Evolutionary conservation across 306 rosid genomes (phyloP).

Genomic region (Gleditsia sinensis): DNA sequence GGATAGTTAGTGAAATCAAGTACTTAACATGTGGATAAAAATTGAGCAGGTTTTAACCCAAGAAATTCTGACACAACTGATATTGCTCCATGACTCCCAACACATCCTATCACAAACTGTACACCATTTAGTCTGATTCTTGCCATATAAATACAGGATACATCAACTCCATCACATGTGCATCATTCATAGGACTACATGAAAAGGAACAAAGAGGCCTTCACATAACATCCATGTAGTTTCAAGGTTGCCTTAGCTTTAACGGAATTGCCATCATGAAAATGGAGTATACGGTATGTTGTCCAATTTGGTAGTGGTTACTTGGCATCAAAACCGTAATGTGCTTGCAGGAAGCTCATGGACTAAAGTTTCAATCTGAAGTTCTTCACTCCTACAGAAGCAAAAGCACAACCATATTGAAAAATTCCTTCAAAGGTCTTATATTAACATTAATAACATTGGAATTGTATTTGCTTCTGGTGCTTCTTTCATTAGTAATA

Average conservation of each 20-base stretch:
- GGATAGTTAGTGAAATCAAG: conserved; percentile 44
- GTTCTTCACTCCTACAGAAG: conserved; percentile 28
- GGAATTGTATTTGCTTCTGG: neutral
- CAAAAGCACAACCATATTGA: neutral
- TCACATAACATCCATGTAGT: neutral
- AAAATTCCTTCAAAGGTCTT: too few species aligned
- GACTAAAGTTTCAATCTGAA: conserved; percentile 12
- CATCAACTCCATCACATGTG: neutral
- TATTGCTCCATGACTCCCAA: conserved; percentile 45
- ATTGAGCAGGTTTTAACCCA: conserved; percentile 25
- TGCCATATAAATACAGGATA: neutral
- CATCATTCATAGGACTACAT: neutral
- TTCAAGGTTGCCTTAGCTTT: conserved; percentile 27
- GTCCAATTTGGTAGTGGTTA: conserved; percentile 17
- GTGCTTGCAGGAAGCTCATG: conserved; percentile 34
- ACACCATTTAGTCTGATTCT: neutral
- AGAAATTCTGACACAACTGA: conserved; percentile 35
- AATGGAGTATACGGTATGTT: conserved; percentile 20
- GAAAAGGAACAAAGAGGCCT: too few species aligned
- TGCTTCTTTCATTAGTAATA: neutral
- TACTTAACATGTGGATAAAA: neutral
- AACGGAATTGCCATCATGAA: conserved; percentile 29
- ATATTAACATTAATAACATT: too few species aligned
- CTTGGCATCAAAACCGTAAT: conserved; percentile 34
- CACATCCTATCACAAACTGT: conserved; percentile 48